These are phyloP conservation scores for Debaryomyces castellii DNA, from an alignment of 805 yeast species.

Conservation along the genomic window DNA sequence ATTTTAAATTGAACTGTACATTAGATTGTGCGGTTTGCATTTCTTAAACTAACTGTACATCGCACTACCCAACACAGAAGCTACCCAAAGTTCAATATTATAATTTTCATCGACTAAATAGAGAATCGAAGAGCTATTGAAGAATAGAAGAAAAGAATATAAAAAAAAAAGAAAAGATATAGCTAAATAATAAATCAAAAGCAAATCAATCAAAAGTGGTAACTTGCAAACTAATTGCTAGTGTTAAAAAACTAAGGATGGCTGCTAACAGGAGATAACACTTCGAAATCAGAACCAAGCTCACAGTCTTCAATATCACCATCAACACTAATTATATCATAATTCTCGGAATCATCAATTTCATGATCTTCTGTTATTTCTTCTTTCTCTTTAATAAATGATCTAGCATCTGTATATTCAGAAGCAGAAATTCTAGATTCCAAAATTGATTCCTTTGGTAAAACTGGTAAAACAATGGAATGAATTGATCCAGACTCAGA, in stretches of 20 bases:
- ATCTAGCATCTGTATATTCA: conserved; percentile 21
- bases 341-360: conserved; percentile 25
- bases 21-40: background rate
- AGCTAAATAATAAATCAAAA: background rate
- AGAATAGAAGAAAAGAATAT: background rate
- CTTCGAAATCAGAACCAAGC: conserved; percentile 35
- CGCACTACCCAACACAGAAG: background rate
- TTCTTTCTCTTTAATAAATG: conserved; percentile 6
- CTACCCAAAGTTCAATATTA: too few relatives aligned
- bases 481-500: conserved; percentile 18
- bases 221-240: too few relatives aligned
- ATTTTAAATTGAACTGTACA: too few relatives aligned
- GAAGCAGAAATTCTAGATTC: conserved; percentile 13
- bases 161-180: background rate
- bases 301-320: conserved; percentile 29
- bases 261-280: conserved; percentile 27
- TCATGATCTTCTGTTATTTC: conserved; percentile 8
- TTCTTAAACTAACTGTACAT: background rate
- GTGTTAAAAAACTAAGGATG: conserved; percentile 1
- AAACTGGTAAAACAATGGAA: conserved; percentile 30
- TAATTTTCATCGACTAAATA: background rate
- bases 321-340: conserved; percentile 32
- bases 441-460: conserved; percentile 26
- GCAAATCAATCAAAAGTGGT: conserved; percentile 1
- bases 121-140: background rate